phyloP scores from a whole-genome alignment of 2,329 filamentous ascomycete genomes.

The Colletotrichum sp. region DNA sequence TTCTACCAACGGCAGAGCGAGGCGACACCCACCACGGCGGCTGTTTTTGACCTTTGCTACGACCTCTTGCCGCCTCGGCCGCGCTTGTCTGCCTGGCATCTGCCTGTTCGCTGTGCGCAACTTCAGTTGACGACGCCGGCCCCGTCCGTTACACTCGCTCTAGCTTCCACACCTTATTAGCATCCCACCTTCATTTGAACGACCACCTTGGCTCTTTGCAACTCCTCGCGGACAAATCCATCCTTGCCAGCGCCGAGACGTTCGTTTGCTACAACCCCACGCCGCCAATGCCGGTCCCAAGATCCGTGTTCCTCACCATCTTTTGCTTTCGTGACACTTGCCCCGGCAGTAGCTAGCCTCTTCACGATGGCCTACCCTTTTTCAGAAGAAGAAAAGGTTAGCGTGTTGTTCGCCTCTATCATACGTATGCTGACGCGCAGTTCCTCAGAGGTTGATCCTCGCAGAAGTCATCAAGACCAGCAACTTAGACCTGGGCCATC shows the following conservation, averaged over 20 bases:
- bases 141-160: not conserved
- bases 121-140: not conserved
- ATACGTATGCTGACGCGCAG: constrained; percentile 1
- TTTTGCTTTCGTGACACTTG: not conserved
- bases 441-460: constrained; percentile 58
- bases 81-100: not conserved
- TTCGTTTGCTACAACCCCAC: not conserved
- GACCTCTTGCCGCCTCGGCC: not conserved
- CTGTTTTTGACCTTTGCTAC: not conserved
- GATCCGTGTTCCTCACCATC: not conserved
- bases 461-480: constrained; percentile 64
- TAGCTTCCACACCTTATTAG: not conserved
- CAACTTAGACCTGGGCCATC: constrained; percentile 47
- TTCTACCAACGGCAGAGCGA: not conserved
- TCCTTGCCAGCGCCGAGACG: not conserved
- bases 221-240: not conserved
- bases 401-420: constrained; percentile 18
- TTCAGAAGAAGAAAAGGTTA: constrained; percentile 58
- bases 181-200: not conserved
- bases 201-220: not conserved
- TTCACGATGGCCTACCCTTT: constrained; percentile 36
- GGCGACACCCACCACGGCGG: not conserved
- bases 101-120: not conserved
- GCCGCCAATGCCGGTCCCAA: constrained; percentile 21
- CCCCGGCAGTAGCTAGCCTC: not conserved